Evolutionary conservation across 2,329 filamentous ascomycete genomes (phyloP).

Genomic region (Ilyonectria destructans): DNA sequence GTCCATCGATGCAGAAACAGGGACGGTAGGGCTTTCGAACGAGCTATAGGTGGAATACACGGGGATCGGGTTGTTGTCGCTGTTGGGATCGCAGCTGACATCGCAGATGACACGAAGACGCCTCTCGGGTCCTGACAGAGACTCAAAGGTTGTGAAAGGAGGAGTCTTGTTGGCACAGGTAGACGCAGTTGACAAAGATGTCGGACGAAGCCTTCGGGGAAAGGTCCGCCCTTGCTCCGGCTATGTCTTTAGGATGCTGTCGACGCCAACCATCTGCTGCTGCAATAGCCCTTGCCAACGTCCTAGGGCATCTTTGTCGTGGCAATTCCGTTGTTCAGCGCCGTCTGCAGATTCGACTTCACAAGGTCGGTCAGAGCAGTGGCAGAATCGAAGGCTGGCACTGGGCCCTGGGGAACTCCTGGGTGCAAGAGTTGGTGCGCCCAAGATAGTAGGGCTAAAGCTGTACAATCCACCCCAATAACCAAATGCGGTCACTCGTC

Average conservation of each 20-base stretch:
- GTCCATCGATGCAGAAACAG: slow-evolving; percentile 72
- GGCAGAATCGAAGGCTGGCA: slow-evolving; percentile 47
- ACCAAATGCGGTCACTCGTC: slow-evolving; percentile 81
- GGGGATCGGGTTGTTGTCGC: slow-evolving; percentile 79
- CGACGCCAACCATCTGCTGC: slow-evolving; percentile 77
- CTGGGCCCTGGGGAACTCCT: slow-evolving; percentile 73
- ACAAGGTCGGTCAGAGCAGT: slow-evolving; percentile 60
- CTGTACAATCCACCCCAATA: slow-evolving; percentile 83
- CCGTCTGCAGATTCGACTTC: slow-evolving; percentile 36
- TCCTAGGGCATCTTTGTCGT: slow-evolving; percentile 80
- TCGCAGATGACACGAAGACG: slow-evolving; percentile 86
- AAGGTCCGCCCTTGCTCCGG: slow-evolving; percentile 74
- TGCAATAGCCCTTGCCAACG: slow-evolving; percentile 67
- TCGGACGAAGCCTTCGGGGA: slow-evolving; percentile 81
- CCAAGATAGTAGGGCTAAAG: slow-evolving; percentile 85
- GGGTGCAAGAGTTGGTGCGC: slow-evolving; percentile 85
- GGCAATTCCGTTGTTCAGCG: slow-evolving; percentile 78
- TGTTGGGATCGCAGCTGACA: slow-evolving; percentile 81
- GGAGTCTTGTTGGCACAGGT: slow-evolving; percentile 80
- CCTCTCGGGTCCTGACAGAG: slow-evolving; percentile 75
- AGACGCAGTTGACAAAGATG: slow-evolving; percentile 85
- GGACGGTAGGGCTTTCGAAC: slow-evolving; percentile 87
- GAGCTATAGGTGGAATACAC: slow-evolving; percentile 88
- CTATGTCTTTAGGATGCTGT: slow-evolving; percentile 81
- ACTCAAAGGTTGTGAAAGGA: slow-evolving; percentile 82